These are phyloP conservation scores for Piper betle DNA, from an alignment of 164 flowering plant genomes.

Conservation along the genomic window DNA sequence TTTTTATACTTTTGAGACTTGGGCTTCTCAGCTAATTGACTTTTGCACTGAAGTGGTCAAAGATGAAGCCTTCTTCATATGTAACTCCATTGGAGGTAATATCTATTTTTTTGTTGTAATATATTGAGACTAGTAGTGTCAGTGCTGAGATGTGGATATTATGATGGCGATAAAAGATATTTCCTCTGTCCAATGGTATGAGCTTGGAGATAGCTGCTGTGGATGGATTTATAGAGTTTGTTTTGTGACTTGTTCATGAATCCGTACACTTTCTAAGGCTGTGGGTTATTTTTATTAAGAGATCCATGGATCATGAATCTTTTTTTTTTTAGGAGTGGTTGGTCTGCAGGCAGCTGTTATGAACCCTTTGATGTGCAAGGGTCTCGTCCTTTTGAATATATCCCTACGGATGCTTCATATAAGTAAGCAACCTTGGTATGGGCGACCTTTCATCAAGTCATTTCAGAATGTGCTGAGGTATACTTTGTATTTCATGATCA, in stretches of 20 bases:
- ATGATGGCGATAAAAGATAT: too few relatives aligned
- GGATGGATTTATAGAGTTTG: too few relatives aligned
- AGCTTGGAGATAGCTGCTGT: too few relatives aligned
- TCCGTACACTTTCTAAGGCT: not conserved
- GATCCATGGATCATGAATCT: not conserved
- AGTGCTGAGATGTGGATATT: too few relatives aligned
- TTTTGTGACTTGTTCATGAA: not conserved
- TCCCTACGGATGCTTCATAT: constrained; percentile 93
- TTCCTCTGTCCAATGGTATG: too few relatives aligned
- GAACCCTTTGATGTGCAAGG: constrained; percentile 63
- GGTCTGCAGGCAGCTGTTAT: constrained; percentile 92
- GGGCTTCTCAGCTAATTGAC: constrained; percentile 77
- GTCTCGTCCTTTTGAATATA: constrained; percentile 68
- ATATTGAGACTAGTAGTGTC: not conserved
- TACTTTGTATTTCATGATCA: not conserved
- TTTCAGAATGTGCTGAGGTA: constrained; percentile 83
- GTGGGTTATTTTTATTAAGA: not conserved
- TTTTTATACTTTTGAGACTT: constrained; percentile 89
- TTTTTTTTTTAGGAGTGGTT: constrained; percentile 46
- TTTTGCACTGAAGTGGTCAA: constrained; percentile 66
- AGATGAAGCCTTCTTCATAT: constrained; percentile 75
- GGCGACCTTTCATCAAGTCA: constrained; percentile 64
- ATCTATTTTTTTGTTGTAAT: constrained; percentile 3
- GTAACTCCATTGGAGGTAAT: constrained; percentile 97
- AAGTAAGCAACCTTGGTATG: constrained; percentile 87